phyloP scores from a whole-genome alignment of 2,329 filamentous ascomycete genomes.

The Orbilia brochopaga region DNA sequence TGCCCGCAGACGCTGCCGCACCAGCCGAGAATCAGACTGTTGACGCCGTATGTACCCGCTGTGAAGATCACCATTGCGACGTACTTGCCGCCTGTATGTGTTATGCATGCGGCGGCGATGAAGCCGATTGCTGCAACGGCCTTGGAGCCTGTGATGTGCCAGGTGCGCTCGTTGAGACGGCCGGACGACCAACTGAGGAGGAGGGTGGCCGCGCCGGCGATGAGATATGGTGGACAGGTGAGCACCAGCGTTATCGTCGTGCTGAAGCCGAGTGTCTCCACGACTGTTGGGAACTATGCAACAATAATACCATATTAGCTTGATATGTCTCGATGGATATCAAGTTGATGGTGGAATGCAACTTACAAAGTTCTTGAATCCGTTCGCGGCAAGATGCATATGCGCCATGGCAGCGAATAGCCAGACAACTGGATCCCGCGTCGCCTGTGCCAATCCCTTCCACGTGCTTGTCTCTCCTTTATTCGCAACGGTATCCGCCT shows the following conservation, averaged over 20 bases:
- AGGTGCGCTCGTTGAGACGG: slow-evolving; percentile 62
- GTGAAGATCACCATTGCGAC: slow-evolving; percentile 60
- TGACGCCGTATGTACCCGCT: slow-evolving; percentile 58
- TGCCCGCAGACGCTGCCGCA: slow-evolving; percentile 60
- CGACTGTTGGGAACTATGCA: slow-evolving; percentile 59
- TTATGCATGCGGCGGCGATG: slow-evolving; percentile 58
- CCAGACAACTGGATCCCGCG: slow-evolving; percentile 63
- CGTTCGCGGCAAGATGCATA: slow-evolving; percentile 64
- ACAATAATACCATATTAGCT: slow-evolving; percentile 58
- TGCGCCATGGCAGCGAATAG: slow-evolving; percentile 66
- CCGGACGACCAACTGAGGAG: slow-evolving; percentile 63
- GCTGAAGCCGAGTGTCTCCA: slow-evolving; percentile 62
- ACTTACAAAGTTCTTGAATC: slow-evolving; percentile 58
- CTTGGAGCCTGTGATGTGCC: slow-evolving; percentile 62
- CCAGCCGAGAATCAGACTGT: slow-evolving; percentile 62
- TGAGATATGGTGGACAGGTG: slow-evolving; percentile 64
- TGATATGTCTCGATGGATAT: slow-evolving; percentile 53
- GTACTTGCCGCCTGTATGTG: slow-evolving; percentile 59
- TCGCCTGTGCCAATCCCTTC: slow-evolving; percentile 63
- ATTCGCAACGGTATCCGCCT: slow-evolving; percentile 63
- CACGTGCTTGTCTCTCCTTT: slow-evolving; percentile 59
- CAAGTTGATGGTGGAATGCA: slow-evolving; percentile 46
- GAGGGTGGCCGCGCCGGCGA: slow-evolving; percentile 62
- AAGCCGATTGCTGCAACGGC: slow-evolving; percentile 60
- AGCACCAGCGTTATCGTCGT: slow-evolving; percentile 63